A percentile compares a stretch with the other conserved stretches of the same genome.
phyloP scores from a whole-genome alignment of 768 basidiomycete genomes.

The Inosperma sp. region DNA sequence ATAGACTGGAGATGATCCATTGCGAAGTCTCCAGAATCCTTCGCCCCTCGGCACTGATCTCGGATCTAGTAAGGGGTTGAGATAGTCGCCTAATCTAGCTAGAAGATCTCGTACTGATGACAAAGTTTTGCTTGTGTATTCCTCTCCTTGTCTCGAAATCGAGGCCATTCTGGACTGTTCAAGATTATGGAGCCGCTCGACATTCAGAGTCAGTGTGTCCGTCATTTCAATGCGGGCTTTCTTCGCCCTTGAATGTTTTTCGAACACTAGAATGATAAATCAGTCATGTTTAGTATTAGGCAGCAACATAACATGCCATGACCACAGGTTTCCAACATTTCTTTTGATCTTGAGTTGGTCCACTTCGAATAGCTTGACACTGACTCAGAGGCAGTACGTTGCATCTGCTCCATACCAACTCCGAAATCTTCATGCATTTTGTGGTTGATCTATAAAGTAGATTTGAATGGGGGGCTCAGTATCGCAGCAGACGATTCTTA shows the following conservation, averaged over 20 bases:
- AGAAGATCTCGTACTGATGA: slow-evolving; percentile 44
- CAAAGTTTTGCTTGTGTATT: slow-evolving; percentile 35
- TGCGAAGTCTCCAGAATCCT: slow-evolving; percentile 38
- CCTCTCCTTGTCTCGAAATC: slow-evolving; percentile 45
- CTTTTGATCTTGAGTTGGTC: slow-evolving; percentile 45
- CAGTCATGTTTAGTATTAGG: not conserved
- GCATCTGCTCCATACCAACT: slow-evolving; percentile 42
- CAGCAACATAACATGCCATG: slow-evolving; percentile 14
- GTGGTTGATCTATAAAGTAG: slow-evolving; percentile 44
- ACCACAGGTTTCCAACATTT: slow-evolving; percentile 22
- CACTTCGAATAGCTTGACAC: slow-evolving; percentile 48
- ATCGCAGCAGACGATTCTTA: too few species aligned
- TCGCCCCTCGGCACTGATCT: slow-evolving; percentile 30
- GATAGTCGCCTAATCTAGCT: not conserved
- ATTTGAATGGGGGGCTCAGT: too few species aligned
- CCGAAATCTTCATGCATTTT: slow-evolving; percentile 38
- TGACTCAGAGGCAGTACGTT: slow-evolving; percentile 42
- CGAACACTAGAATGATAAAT: slow-evolving; percentile 44
- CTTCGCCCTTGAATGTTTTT: slow-evolving; percentile 59
- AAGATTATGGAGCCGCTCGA: slow-evolving; percentile 49
- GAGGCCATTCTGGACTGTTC: slow-evolving; percentile 49
- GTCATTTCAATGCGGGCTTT: slow-evolving; percentile 62
- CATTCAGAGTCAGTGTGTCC: slow-evolving; percentile 41
- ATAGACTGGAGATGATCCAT: slow-evolving; percentile 43
- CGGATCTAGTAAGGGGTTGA: slow-evolving; percentile 10